phyloP scores from a whole-genome alignment of 306 rosid genomes.

The Prunus dulcis region DNA sequence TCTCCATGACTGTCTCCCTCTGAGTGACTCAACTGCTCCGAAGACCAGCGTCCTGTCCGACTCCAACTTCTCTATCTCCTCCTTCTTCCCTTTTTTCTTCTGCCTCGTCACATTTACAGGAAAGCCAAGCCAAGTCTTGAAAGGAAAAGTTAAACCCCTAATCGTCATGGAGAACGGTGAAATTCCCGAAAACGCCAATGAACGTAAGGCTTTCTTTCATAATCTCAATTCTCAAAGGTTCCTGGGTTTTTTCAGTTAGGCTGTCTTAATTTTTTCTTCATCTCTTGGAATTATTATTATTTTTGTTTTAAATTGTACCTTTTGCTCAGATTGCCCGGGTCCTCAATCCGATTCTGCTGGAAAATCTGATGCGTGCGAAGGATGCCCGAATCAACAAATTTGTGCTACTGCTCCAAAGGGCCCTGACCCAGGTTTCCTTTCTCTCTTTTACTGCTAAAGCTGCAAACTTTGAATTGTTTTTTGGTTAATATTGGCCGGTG shows the following conservation, averaged over 20 bases:
- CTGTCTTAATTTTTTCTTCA: not conserved
- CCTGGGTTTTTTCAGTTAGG: no score
- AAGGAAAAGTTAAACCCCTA: not conserved
- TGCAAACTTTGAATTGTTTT: not conserved
- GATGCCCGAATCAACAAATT: constrained; percentile 85
- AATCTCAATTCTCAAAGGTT: not conserved
- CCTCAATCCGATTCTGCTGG: constrained; percentile 85
- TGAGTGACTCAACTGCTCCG: no score
- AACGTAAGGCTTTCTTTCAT: constrained; percentile 45
- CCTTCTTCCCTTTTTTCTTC: no score
- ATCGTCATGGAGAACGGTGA: constrained; percentile 62
- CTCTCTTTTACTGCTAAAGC: not conserved
- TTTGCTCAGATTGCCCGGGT: constrained; percentile 81
- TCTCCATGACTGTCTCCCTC: no score
- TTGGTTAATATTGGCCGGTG: not conserved
- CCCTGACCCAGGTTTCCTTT: constrained; percentile 76
- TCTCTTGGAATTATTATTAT: not conserved
- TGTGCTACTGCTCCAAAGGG: constrained; percentile 96
- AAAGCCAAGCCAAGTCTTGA: not conserved
- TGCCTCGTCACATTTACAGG: no score
- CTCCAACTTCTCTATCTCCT: no score
- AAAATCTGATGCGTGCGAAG: constrained; percentile 70
- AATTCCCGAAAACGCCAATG: constrained; percentile 81
- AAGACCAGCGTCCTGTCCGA: no score
- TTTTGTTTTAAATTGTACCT: not conserved